phyloP scores from a whole-genome alignment of 768 basidiomycete species.

The Boletus vermiculosoides region DNA sequence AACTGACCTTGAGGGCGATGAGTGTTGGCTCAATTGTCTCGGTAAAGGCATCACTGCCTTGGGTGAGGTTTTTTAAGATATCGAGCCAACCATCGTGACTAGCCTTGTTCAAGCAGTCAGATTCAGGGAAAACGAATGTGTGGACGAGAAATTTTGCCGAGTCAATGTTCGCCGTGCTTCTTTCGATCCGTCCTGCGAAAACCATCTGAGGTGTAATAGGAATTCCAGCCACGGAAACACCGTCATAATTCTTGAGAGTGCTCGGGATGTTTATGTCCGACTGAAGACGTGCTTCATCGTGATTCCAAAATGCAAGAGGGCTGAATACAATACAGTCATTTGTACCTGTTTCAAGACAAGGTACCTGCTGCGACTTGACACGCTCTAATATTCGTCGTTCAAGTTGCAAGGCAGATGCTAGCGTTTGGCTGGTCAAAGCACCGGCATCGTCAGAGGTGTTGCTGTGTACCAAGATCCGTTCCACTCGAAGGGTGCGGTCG shows the following conservation, averaged over 20 bases:
- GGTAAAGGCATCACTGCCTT: slow-evolving; percentile 36
- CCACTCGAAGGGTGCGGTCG: slow-evolving; percentile 70
- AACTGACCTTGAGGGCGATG: slow-evolving; percentile 44
- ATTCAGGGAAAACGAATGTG: slow-evolving; percentile 81
- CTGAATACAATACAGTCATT: slow-evolving; percentile 69
- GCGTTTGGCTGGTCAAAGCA: slow-evolving; percentile 58
- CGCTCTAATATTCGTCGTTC: slow-evolving; percentile 54
- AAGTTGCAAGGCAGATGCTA: slow-evolving; percentile 63
- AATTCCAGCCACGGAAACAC: slow-evolving; percentile 57
- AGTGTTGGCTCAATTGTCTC: slow-evolving; percentile 44
- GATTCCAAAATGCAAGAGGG: slow-evolving; percentile 73
- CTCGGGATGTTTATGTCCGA: slow-evolving; percentile 57
- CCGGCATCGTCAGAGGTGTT: slow-evolving; percentile 40
- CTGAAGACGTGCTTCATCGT: slow-evolving; percentile 53
- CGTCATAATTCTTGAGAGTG: slow-evolving; percentile 56
- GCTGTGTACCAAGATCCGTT: slow-evolving; percentile 72
- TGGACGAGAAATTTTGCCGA: slow-evolving; percentile 71
- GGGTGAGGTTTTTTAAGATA: slow-evolving; percentile 45
- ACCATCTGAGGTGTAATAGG: slow-evolving; percentile 73
- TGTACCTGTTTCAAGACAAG: slow-evolving; percentile 54
- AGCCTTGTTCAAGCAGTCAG: slow-evolving; percentile 59
- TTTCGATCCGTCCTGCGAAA: slow-evolving; percentile 64
- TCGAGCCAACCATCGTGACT: slow-evolving; percentile 68
- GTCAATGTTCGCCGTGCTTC: slow-evolving; percentile 51
- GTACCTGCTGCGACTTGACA: slow-evolving; percentile 39